Conservation (phyloP, 192 early-diverging fungal species). For the Lobosporangium transversale region DNA sequence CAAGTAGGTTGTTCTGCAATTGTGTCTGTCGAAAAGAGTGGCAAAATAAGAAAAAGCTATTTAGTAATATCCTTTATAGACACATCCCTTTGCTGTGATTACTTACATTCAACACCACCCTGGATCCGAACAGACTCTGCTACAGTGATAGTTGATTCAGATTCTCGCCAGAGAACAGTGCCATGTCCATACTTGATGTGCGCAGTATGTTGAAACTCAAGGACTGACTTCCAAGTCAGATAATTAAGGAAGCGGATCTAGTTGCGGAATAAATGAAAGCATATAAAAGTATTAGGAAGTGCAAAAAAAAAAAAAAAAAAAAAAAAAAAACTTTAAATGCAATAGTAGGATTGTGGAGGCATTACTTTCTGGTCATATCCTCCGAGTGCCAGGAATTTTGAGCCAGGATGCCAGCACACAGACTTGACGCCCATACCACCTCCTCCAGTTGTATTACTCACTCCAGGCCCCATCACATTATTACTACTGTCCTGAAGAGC, state of each 20-base stretch:
- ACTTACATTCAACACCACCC: conserved; percentile 41
- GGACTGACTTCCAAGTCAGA: conserved; percentile 73
- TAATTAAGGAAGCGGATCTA: conserved; percentile 77
- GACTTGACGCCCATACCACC: conserved; percentile 81
- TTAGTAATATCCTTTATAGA: too few relatives aligned
- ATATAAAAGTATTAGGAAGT: too few relatives aligned
- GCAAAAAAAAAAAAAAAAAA: neutral
- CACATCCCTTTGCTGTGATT: too few relatives aligned
- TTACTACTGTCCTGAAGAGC: conserved; percentile 5
- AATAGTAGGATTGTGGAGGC: neutral
- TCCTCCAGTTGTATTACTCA: conserved; percentile 49
- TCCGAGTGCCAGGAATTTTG: conserved; percentile 84
- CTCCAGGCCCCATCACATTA: conserved; percentile 56
- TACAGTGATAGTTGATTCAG: conserved; percentile 27
- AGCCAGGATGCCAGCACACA: conserved; percentile 76
- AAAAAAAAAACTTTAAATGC: neutral
- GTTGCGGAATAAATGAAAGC: too few relatives aligned
- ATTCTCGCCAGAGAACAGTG: conserved; percentile 47
- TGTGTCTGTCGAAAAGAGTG: conserved; percentile 55
- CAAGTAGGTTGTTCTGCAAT: conserved; percentile 64
- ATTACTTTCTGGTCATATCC: conserved; percentile 85
- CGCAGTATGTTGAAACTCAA: conserved; percentile 69
- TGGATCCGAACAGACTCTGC: conserved; percentile 52
- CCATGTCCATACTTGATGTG: conserved; percentile 37
- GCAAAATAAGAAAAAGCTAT: too few relatives aligned